These are phyloP conservation scores for Schizopora paradoxa DNA, from an alignment of 1,284 basidiomycete genomes.

Conservation along the genomic window DNA sequence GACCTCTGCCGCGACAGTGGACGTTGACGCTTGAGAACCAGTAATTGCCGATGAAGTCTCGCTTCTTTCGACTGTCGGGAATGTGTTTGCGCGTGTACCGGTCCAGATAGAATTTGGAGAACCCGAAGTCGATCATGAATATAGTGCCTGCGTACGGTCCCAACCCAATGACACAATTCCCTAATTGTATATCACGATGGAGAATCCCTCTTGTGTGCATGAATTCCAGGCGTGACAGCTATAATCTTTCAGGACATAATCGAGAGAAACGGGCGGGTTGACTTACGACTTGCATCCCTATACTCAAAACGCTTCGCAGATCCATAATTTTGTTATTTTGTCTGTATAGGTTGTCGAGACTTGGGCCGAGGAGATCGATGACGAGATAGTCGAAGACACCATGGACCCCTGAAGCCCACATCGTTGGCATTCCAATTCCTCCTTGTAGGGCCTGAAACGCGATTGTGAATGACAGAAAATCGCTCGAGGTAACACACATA, in stretches of 20 bases:
- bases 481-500: too few relatives aligned
- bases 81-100: slow-evolving; percentile 56
- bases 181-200: slow-evolving; percentile 72
- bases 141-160: slow-evolving; percentile 50
- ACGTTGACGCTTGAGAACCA: slow-evolving; percentile 73
- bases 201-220: slow-evolving; percentile 70
- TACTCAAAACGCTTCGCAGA: slow-evolving; percentile 61
- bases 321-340: slow-evolving; percentile 55
- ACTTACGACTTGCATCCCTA: slow-evolving; percentile 70
- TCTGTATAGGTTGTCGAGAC: slow-evolving; percentile 57
- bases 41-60: slow-evolving; percentile 75
- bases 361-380: slow-evolving; percentile 65
- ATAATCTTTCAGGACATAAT: not conserved
- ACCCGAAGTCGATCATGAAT: slow-evolving; percentile 81
- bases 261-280: not conserved
- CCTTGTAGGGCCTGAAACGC: too few relatives aligned
- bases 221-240: slow-evolving; percentile 63
- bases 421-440: slow-evolving; percentile 63
- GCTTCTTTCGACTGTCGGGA: slow-evolving; percentile 55
- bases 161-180: slow-evolving; percentile 63
- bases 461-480: slow-evolving; percentile 64
- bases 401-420: slow-evolving; percentile 56
- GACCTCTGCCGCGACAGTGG: slow-evolving; percentile 69
- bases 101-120: slow-evolving; percentile 72
- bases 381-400: slow-evolving; percentile 67